Evolutionary conservation across 331 rosid species (phyloP).

Genomic region (Spiraea crenata): DNA sequence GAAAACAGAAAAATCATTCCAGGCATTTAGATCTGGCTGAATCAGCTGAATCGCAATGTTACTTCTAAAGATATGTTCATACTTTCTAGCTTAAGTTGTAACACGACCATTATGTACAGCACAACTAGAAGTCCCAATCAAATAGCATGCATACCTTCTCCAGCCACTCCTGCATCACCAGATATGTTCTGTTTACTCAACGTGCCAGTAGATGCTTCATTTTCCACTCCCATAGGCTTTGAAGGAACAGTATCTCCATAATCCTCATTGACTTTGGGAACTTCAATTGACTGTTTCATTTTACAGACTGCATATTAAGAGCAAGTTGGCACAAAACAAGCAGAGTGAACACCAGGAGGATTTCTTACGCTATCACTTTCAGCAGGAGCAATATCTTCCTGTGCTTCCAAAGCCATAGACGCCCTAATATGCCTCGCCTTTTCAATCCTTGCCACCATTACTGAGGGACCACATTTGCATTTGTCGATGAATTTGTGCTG

Average conservation of each 20-base stretch:
- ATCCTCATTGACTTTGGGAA: conserved; percentile 56
- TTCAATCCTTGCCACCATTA: conserved; percentile 76
- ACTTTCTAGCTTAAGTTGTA: not conserved
- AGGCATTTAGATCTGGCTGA: not conserved
- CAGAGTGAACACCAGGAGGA: not conserved
- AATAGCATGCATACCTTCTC: conserved; percentile 54
- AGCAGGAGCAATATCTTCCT: conserved; percentile 51
- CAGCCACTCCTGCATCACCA: conserved; percentile 42
- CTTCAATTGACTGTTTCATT: conserved; percentile 47
- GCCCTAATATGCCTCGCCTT: conserved; percentile 82
- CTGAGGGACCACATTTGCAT: conserved; percentile 76
- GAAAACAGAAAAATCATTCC: not conserved
- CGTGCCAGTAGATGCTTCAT: conserved; percentile 44
- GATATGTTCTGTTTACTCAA: conserved; percentile 41
- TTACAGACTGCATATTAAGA: conserved; percentile 19
- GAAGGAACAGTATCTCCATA: conserved; percentile 92
- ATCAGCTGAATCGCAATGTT: not conserved
- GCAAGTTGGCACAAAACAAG: not conserved
- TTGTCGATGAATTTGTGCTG: conserved; percentile 97
- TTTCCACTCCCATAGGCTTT: conserved; percentile 48
- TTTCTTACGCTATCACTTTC: conserved; percentile 57
- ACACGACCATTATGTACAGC: not conserved
- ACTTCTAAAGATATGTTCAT: not conserved
- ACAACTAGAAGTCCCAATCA: not conserved
- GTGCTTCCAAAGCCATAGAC: conserved; percentile 68